A percentile compares a stretch with the other conserved stretches of the same genome.
phyloP scores from a whole-genome alignment of 768 basidiomycete genomes.

The Russula sp. region DNA sequence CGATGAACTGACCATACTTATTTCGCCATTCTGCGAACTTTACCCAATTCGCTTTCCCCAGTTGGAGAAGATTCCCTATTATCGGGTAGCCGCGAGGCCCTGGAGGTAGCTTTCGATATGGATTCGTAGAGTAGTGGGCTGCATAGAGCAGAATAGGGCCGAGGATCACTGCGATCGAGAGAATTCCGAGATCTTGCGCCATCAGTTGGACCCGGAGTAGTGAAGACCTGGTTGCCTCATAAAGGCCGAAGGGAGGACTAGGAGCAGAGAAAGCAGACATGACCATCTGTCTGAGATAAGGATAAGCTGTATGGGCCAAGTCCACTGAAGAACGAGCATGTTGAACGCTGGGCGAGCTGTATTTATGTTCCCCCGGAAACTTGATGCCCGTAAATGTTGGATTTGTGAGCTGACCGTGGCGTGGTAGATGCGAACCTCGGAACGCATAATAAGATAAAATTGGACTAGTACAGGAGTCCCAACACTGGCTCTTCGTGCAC shows the following conservation, averaged over 20 bases:
- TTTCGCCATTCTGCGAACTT: conserved; percentile 4
- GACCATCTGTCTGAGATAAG: too few relatives aligned
- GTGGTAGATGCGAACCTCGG: too few relatives aligned
- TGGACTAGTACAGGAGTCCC: too few relatives aligned
- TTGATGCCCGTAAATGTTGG: too few relatives aligned
- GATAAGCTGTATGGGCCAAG: too few relatives aligned
- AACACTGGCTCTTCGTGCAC: too few relatives aligned
- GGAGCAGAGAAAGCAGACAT: too few relatives aligned
- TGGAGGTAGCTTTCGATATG: neutral
- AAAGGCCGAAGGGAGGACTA: neutral
- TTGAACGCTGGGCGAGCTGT: too few relatives aligned
- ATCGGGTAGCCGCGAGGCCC: conserved; percentile 3
- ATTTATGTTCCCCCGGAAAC: too few relatives aligned
- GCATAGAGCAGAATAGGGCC: neutral
- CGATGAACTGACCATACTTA: neutral
- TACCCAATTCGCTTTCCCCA: neutral
- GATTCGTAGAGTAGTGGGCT: neutral
- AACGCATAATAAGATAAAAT: too few relatives aligned
- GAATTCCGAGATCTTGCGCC: neutral
- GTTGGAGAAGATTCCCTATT: neutral
- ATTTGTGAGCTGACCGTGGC: too few relatives aligned
- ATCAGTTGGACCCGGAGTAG: neutral
- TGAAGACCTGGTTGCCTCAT: neutral
- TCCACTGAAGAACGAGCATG: too few relatives aligned
- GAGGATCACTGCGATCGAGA: neutral